A percentile compares a stretch with the other conserved stretches of the same genome.
These are phyloP conservation scores for Exserohilum turcica DNA, from an alignment of 2,329 filamentous ascomycete genomes.

Conservation along the genomic window DNA sequence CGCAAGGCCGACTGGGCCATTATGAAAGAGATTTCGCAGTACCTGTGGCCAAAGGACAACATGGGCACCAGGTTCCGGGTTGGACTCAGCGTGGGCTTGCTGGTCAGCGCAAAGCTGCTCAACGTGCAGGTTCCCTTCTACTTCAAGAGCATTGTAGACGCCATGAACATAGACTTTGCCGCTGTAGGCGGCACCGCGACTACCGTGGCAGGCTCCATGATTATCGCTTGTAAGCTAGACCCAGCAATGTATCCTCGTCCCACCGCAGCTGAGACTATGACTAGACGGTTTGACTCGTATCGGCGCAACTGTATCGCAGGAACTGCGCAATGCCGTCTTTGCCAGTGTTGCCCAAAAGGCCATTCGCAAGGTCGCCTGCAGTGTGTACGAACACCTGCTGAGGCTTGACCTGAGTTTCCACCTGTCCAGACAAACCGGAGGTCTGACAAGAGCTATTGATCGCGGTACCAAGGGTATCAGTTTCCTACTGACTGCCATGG, in stretches of 20 bases:
- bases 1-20: constrained; percentile 98
- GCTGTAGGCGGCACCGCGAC: constrained; percentile 84
- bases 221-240: constrained; percentile 72
- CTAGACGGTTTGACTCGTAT: constrained; percentile 83
- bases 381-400: constrained; percentile 90
- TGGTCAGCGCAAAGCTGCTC: constrained; percentile 86
- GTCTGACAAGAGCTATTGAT: constrained; percentile 90
- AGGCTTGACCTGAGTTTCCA: constrained; percentile 93
- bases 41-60: constrained; percentile 93
- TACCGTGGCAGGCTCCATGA: constrained; percentile 88
- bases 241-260: constrained; percentile 11
- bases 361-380: constrained; percentile 85
- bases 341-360: constrained; percentile 97
- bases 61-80: constrained; percentile 83
- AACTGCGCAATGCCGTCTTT: constrained; percentile 94
- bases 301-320: constrained; percentile 86
- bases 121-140: constrained; percentile 99
- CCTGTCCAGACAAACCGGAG: constrained; percentile 90
- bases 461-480: constrained; percentile 98
- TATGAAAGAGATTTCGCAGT: constrained; percentile 95
- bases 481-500: constrained; percentile 96
- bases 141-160: constrained; percentile 97
- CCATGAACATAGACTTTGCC: constrained; percentile 95
- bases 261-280: constrained; percentile 21
- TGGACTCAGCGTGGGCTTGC: constrained; percentile 77